Base-by-base conservation (phyloP, 1,139 yeast species). In the Yamadazyma jaroonii region DNA sequence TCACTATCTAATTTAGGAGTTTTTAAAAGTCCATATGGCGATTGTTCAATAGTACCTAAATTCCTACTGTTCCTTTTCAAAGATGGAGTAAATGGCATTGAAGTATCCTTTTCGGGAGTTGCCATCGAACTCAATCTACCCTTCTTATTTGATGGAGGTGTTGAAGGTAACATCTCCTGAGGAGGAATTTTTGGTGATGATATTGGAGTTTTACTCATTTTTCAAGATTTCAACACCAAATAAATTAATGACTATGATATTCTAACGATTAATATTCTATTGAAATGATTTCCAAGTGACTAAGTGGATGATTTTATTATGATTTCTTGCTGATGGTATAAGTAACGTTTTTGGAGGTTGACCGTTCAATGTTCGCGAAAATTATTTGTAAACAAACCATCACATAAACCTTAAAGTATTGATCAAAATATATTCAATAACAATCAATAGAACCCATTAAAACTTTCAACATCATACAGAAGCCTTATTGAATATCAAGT, bases 21-120 rank as follows among this genome's bases (percentile, higher is more conserved):
- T 40, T 65, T 65, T 36, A 68, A 55, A 20, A 58, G 41, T 38
- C 46, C 56, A 36, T 64, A 71, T 0, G 72, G 72, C 8, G 37
- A 33, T 4, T 29, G 32, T 17, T 32, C 26, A 7, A 65, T 57
- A 45, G 58, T 57, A 37, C 54, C 52, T 31, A 49, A 43, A 9
- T 63, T 67, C 2, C 64, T 54, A 42, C 53, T 62, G 30, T 60
- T 52, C 14, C 75, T 45, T 42, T 70, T 70, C 41, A 62, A 49
- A 3, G 71, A 60, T 3, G 76, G 76, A 4, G 72, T 62, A 40
- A 62, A 62, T 31, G 74, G 74, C 24, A 68, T 46, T 20, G 53
- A 12, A 35, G 33, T 12, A 42, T 27, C 40, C 15, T 54, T 10
- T 23, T 65, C 72, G 1, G 72, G 72, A 4, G 72, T 66, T 30